Evolutionary conservation across 495 filamentous ascomycete genomes (phyloP).

Genomic region (Xylaria sp.): DNA sequence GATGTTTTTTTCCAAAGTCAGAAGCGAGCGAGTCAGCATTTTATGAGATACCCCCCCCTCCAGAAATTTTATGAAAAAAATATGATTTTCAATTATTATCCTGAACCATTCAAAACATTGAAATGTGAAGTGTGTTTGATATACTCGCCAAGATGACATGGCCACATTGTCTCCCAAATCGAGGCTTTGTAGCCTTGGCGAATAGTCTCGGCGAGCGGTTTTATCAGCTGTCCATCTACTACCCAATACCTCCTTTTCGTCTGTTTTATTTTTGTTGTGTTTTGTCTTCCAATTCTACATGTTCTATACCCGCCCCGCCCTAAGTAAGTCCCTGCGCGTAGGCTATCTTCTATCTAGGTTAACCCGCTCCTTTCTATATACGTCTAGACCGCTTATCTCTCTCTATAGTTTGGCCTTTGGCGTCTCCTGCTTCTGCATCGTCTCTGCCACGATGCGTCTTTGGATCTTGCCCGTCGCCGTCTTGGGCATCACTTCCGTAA

Average conservation of each 20-base stretch:
- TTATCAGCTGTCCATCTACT: neutral
- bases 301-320: neutral
- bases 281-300: neutral
- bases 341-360: neutral
- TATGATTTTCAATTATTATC: neutral
- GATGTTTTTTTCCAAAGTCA: neutral
- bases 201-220: conserved; percentile 8
- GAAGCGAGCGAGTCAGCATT: neutral
- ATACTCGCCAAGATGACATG: conserved; percentile 6
- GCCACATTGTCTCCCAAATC: conserved; percentile 11
- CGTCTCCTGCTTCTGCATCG: conserved; percentile 68
- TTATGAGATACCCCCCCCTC: conserved; percentile 26
- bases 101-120: neutral
- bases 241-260: conserved; percentile 4
- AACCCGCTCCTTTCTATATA: neutral
- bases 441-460: conserved; percentile 78
- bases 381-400: conserved; percentile 21
- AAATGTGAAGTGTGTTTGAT: neutral
- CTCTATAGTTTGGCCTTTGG: conserved; percentile 48
- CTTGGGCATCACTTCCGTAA: conserved; percentile 82
- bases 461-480: conserved; percentile 92
- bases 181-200: conserved; percentile 2
- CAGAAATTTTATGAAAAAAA: conserved; percentile 15
- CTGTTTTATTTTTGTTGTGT: neutral
- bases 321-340: neutral